Base-by-base conservation (phyloP, 495 filamentous ascomycete species). In the Lineolata rhizophorae region DNA sequence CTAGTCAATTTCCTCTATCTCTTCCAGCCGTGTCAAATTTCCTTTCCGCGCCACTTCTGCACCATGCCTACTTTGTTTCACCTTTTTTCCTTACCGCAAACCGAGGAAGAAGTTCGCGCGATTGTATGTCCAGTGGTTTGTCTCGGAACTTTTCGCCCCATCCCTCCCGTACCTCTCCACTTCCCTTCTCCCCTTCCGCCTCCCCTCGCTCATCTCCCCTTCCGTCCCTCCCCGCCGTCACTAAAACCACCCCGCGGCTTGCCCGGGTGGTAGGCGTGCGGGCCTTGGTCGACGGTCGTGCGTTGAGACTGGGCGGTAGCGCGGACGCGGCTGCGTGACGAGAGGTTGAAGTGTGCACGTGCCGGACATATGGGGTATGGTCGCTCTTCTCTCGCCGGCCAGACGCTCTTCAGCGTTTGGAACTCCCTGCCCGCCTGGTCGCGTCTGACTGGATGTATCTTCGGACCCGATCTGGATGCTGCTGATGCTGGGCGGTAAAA, bases 311-410 rank as follows among this genome's bases (percentile, higher is more conserved):
- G 36, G 6, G 2, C 17, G 20, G 15, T 9, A 22, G 4, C 0
- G 1, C 17, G 24, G 21, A 29, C 18, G 20, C 19, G 13, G 10
- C 9, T 17, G 24, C 20, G n/a, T 8, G 11, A 18, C 5, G 27
- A 12, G 12, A 19, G 19, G 4, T 2, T 16, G 25, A 15, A 32
- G 17, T 31, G 24, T 35, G 31, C 22, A 36, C 26, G 40, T 43
- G 36, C 51, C 51, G 51, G 49, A 49, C 48, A 52, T 44, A 35
- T 46, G 43, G 50, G 50, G 40, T 42, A 49, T 53, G 48, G 41
- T 51, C 40, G 51, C 45, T 54, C 47, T 35, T 40, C 51, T 47
- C 42, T 49, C 38, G 31, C 38, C 44, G 37, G 36, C 36, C 9
- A 15, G 27, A 37, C 12, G 43, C 35, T 35, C 39, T 47, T 35